Percentiles rank a stretch among this genome's conserved stretches.
phyloP scores from a whole-genome alignment of 768 basidiomycete genomes.

The Chalciporus pseudorubinellus region DNA sequence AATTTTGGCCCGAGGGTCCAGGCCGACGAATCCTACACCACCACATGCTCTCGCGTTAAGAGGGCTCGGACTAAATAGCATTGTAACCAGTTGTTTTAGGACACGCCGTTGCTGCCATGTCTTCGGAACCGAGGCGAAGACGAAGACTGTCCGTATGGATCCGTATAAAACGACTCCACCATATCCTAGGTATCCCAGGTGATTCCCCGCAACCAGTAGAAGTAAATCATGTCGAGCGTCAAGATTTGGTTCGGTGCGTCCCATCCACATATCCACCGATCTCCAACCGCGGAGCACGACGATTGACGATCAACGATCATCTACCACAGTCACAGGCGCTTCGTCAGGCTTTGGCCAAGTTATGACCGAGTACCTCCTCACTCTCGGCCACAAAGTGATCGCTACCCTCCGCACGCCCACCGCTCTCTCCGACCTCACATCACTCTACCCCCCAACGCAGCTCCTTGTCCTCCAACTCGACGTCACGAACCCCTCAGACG shows the following conservation, averaged over 20 bases:
- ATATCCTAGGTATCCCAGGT: no score
- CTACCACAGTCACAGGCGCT: slow-evolving; percentile 31
- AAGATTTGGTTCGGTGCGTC: slow-evolving; percentile 21
- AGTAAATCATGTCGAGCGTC: neutral
- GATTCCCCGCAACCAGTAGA: neutral
- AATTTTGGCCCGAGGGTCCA: no score
- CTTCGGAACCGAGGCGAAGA: no score
- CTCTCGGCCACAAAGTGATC: slow-evolving; percentile 36
- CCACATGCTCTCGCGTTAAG: no score
- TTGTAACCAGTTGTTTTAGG: no score
- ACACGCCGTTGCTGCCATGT: no score
- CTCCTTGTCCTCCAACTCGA: slow-evolving; percentile 34
- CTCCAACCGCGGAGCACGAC: neutral
- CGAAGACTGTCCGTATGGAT: no score
- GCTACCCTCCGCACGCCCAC: slow-evolving; percentile 44
- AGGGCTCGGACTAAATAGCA: no score
- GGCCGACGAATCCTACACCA: no score
- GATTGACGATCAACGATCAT: neutral
- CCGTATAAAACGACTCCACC: no score
- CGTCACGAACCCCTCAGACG: slow-evolving; percentile 25
- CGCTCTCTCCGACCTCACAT: slow-evolving; percentile 27
- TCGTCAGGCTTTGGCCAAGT: slow-evolving; percentile 39
- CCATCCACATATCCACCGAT: no score
- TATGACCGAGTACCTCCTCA: slow-evolving; percentile 34
- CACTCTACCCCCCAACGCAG: slow-evolving; percentile 20